Conservation (phyloP, 2,329 filamentous ascomycete genomes). For the Penicillium frequentans region DNA sequence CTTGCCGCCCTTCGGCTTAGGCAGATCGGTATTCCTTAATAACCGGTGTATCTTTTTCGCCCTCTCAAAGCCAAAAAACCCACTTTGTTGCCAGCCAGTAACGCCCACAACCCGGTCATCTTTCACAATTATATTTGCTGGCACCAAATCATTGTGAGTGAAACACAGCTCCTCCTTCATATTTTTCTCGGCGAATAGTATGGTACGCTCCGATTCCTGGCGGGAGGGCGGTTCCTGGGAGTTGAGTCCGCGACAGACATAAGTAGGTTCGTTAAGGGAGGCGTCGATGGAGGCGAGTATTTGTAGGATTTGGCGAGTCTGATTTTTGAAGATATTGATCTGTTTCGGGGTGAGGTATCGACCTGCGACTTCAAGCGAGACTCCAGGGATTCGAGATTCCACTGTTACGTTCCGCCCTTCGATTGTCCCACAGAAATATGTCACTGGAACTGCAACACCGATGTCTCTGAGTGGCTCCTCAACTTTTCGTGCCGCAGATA, state of each 20-base stretch:
- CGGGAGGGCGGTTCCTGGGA: conserved; percentile 24
- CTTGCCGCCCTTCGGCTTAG: conserved; percentile 11
- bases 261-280: conserved; percentile 31
- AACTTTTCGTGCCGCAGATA: conserved; percentile 35
- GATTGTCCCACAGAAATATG: conserved; percentile 39
- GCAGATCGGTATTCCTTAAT: conserved; percentile 27
- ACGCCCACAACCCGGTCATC: conserved; percentile 39
- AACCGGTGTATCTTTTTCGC: conserved; percentile 35
- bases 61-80: conserved; percentile 39
- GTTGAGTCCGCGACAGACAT: conserved; percentile 36
- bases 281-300: conserved; percentile 27
- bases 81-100: conserved; percentile 40
- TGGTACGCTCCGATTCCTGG: conserved; percentile 29
- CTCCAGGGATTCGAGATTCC: conserved; percentile 42
- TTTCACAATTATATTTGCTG: conserved; percentile 40
- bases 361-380: conserved; percentile 41
- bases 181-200: conserved; percentile 32
- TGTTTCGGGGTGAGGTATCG: conserved; percentile 35
- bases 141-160: conserved; percentile 39
- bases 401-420: conserved; percentile 41
- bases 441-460: conserved; percentile 34
- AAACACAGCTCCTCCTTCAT: conserved; percentile 30
- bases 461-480: conserved; percentile 34
- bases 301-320: conserved; percentile 37
- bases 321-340: conserved; percentile 34